Percentiles rank a stretch among this genome's conserved stretches.
Conservation (phyloP, 257 asterid species). For the Anisodus tanguticus region DNA sequence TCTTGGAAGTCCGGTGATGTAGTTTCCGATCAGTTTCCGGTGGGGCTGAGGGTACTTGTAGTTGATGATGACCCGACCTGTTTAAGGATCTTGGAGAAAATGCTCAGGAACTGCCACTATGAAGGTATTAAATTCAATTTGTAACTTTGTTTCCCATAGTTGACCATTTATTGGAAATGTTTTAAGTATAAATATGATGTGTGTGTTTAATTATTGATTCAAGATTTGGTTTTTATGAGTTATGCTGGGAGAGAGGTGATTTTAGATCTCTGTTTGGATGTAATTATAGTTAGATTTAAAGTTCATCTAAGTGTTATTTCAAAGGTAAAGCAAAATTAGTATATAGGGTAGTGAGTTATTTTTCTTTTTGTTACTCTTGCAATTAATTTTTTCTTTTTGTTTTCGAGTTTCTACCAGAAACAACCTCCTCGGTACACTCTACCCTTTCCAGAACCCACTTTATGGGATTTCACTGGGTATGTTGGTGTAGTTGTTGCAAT, state of each 20-base stretch:
- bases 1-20: slow-evolving; percentile 70
- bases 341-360: not conserved
- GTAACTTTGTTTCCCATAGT: not conserved
- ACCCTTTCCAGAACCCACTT: no score
- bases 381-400: not conserved
- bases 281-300: not conserved
- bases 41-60: slow-evolving; percentile 83
- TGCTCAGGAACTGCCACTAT: slow-evolving; percentile 76
- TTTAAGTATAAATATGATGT: not conserved
- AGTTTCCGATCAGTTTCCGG: slow-evolving; percentile 81
- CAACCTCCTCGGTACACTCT: no score
- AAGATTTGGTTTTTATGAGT: not conserved
- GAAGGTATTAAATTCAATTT: slow-evolving; percentile 55
- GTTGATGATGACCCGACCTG: slow-evolving; percentile 98
- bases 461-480: no score
- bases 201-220: not conserved
- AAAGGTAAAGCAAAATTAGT: not conserved
- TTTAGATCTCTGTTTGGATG: slow-evolving; percentile 12
- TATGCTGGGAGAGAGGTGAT: not conserved
- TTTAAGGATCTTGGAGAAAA: slow-evolving; percentile 86
- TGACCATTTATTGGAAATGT: not conserved
- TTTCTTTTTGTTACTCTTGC: not conserved
- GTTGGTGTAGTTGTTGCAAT: not conserved
- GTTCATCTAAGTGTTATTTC: not conserved
- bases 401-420: no score